These are phyloP conservation scores for Dothiorella sarmentorum DNA, from an alignment of 2,329 filamentous ascomycete species.

Conservation along the genomic window DNA sequence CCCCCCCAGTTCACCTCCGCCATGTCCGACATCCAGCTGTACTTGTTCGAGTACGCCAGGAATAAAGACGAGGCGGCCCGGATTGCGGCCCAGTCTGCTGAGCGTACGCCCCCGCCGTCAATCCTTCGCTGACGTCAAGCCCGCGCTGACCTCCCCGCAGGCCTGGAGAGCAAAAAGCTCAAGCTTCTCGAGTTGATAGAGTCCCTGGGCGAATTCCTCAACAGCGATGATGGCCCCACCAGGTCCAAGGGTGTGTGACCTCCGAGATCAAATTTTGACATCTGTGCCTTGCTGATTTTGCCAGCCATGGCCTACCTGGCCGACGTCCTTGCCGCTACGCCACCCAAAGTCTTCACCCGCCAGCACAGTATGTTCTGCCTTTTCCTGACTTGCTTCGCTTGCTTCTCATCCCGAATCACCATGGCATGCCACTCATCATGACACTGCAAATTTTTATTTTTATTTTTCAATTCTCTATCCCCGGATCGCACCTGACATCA, in stretches of 20 bases:
- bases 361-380: conserved; percentile 50
- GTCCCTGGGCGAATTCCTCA: conserved; percentile 64
- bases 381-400: neutral
- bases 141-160: conserved; percentile 34
- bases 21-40: conserved; percentile 53
- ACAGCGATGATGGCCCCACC: conserved; percentile 59
- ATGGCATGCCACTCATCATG: neutral
- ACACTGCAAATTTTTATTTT: neutral
- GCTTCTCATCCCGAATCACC: neutral
- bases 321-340: conserved; percentile 49
- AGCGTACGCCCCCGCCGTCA: conserved; percentile 28
- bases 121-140: conserved; percentile 4
- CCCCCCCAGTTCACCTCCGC: neutral
- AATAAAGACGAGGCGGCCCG: conserved; percentile 45
- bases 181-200: conserved; percentile 62
- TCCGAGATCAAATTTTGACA: conserved; percentile 33
- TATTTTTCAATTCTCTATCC: neutral
- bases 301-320: conserved; percentile 49
- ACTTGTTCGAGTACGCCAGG: conserved; percentile 49
- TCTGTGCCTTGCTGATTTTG: conserved; percentile 22
- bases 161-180: conserved; percentile 57
- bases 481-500: conserved; percentile 2
- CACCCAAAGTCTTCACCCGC: conserved; percentile 54
- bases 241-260: conserved; percentile 54
- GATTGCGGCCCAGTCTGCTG: conserved; percentile 44